Evolutionary conservation across 2,329 filamentous ascomycete species (phyloP).

Genomic region (Fusarium drepaniforme): DNA sequence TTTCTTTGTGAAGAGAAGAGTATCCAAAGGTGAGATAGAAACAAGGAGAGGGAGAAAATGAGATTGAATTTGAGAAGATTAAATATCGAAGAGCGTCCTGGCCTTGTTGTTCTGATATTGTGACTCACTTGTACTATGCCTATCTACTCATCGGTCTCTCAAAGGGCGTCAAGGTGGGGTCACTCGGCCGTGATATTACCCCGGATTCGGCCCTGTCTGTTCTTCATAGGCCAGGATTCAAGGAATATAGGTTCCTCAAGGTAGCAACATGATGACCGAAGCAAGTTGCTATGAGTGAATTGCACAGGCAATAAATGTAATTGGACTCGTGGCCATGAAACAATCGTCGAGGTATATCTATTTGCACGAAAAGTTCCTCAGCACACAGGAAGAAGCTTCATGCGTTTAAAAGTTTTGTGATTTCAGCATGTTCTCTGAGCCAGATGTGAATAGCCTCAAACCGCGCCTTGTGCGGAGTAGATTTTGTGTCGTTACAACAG

Average conservation of each 20-base stretch:
- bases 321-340: neutral
- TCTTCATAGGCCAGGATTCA: constrained; percentile 52
- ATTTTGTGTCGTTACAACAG: neutral
- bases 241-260: constrained; percentile 21
- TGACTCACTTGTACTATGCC: constrained; percentile 13
- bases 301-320: neutral
- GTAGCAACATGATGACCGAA: constrained; percentile 53
- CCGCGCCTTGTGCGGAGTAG: neutral
- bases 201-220: neutral
- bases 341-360: neutral
- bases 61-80: neutral
- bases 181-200: neutral
- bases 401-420: neutral
- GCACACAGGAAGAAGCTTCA: neutral
- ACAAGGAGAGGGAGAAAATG: neutral
- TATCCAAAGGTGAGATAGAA: neutral
- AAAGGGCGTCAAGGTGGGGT: constrained; percentile 5
- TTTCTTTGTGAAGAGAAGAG: neutral
- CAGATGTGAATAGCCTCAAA: neutral
- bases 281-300: neutral
- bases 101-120: neutral
- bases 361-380: neutral
- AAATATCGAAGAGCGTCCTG: neutral
- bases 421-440: no score
- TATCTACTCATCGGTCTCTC: neutral